Percentiles rank a stretch among this genome's conserved stretches.
phyloP scores from a whole-genome alignment of 371 early-diverging fungal genomes.

The Homolaphlyctis polyrhiza region DNA sequence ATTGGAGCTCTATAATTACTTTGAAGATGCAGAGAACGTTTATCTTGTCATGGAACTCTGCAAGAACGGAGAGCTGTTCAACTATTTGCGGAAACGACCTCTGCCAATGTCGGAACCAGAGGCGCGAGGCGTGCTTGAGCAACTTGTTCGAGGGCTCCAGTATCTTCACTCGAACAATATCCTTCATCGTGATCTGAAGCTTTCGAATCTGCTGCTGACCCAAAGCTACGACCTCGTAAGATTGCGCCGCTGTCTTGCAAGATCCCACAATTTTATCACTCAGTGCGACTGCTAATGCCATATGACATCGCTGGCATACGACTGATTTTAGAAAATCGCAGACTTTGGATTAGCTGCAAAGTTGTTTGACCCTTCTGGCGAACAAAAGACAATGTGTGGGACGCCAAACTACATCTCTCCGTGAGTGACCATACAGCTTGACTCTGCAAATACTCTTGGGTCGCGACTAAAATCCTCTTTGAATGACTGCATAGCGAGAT shows the following conservation, averaged over 20 bases:
- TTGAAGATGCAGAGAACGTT: conserved; percentile 61
- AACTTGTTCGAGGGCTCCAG: conserved; percentile 48
- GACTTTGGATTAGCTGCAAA: conserved; percentile 69
- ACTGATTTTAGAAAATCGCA: conserved; percentile 54
- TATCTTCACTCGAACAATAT: conserved; percentile 56
- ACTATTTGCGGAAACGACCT: conserved; percentile 43
- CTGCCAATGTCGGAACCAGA: conserved; percentile 35
- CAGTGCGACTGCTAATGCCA: background rate
- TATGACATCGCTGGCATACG: background rate
- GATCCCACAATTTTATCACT: background rate
- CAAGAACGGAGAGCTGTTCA: conserved; percentile 60
- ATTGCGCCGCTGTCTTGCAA: background rate
- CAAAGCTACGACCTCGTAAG: conserved; percentile 41
- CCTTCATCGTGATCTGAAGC: conserved; percentile 71
- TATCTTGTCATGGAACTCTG: conserved; percentile 78
- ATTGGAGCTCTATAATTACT: conserved; percentile 50
- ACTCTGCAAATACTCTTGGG: background rate
- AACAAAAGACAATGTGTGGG: conserved; percentile 67
- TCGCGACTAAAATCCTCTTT: background rate
- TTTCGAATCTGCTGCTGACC: conserved; percentile 64
- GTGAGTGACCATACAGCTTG: conserved; percentile 30
- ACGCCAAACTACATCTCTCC: conserved; percentile 79
- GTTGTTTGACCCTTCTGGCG: conserved; percentile 25
- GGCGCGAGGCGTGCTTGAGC: conserved; percentile 46
- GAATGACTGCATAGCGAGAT: conserved; percentile 32